Percentiles rank a stretch among this genome's conserved stretches.
Evolutionary conservation across 352 stramenopile genomes (phyloP).

Genomic region (Plasmopara muralis): DNA sequence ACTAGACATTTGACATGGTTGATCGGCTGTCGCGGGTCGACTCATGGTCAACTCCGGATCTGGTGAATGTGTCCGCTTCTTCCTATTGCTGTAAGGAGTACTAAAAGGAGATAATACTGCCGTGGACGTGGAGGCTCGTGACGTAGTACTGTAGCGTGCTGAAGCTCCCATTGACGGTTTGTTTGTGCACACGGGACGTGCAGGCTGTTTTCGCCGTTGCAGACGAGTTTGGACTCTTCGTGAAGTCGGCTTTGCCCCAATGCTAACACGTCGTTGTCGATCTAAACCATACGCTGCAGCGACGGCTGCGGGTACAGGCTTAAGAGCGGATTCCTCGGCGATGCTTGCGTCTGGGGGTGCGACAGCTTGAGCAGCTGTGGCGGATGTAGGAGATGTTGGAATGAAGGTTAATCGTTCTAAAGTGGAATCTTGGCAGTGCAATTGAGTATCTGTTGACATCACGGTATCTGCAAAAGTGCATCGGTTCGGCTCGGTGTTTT

Average conservation of each 20-base stretch:
- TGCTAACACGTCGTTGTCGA: constrained; percentile 4
- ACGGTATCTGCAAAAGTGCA: constrained; percentile 11
- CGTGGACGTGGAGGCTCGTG: constrained; percentile 1
- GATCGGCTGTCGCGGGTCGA: neutral
- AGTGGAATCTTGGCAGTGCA: constrained; percentile 8
- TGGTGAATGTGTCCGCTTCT: neutral
- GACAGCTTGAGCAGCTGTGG: constrained; percentile 10
- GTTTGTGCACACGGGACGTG: neutral
- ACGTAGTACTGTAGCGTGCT: constrained; percentile 7
- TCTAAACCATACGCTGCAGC: constrained; percentile 13
- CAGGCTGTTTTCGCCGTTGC: constrained; percentile 17
- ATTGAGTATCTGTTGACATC: constrained; percentile 17
- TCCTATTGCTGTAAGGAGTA: constrained; percentile 3
- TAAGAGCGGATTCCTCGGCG: constrained; percentile 17
- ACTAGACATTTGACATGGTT: neutral
- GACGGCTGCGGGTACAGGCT: constrained; percentile 20
- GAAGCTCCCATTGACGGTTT: constrained; percentile 4
- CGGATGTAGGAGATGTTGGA: constrained; percentile 16
- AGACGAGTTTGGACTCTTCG: constrained; percentile 8
- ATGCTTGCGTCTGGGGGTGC: constrained; percentile 12
- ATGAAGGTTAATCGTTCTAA: constrained; percentile 4
- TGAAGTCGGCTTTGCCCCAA: constrained; percentile 3
- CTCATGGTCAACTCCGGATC: constrained; percentile 2
- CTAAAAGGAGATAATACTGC: constrained; percentile 5
- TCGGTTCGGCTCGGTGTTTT: constrained; percentile 7